Percentiles rank a stretch among this genome's conserved stretches.
These are phyloP conservation scores for Lactarius hatsudake DNA, from an alignment of 768 basidiomycete genomes.

Conservation along the genomic window DNA sequence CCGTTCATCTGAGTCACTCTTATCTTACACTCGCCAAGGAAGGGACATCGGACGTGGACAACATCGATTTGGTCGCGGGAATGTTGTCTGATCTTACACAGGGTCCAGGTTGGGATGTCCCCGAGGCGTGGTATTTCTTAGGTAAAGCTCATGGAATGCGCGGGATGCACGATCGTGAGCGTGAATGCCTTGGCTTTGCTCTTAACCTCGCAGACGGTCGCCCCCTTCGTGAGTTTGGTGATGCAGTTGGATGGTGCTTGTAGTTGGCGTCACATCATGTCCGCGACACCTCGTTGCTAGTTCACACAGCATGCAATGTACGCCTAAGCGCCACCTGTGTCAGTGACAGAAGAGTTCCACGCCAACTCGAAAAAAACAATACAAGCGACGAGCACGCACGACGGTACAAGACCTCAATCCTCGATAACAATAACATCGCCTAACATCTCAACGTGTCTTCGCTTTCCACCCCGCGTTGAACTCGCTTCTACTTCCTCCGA, in stretches of 20 bases:
- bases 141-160: constrained; percentile 78
- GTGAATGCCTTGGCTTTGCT: constrained; percentile 72
- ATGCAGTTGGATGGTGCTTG: constrained; percentile 68
- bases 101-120: constrained; percentile 83
- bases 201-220: constrained; percentile 59
- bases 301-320: background rate
- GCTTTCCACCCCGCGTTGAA: constrained; percentile 23
- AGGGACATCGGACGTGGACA: constrained; percentile 36
- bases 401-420: constrained; percentile 19
- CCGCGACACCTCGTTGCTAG: background rate
- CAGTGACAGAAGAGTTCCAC: background rate
- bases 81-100: constrained; percentile 74
- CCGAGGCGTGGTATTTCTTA: constrained; percentile 94
- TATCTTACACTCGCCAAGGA: constrained; percentile 51
- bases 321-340: constrained; percentile 6
- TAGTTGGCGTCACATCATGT: constrained; percentile 24
- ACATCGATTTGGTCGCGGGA: constrained; percentile 80
- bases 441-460: constrained; percentile 24
- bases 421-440: constrained; percentile 28
- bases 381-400: constrained; percentile 12
- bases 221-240: constrained; percentile 60
- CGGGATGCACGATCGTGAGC: constrained; percentile 64
- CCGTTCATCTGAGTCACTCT: constrained; percentile 73
- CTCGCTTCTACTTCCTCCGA: constrained; percentile 20
- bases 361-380: background rate